phyloP scores from a whole-genome alignment of 352 stramenopile species.

The Phytophthora sojae region DNA sequence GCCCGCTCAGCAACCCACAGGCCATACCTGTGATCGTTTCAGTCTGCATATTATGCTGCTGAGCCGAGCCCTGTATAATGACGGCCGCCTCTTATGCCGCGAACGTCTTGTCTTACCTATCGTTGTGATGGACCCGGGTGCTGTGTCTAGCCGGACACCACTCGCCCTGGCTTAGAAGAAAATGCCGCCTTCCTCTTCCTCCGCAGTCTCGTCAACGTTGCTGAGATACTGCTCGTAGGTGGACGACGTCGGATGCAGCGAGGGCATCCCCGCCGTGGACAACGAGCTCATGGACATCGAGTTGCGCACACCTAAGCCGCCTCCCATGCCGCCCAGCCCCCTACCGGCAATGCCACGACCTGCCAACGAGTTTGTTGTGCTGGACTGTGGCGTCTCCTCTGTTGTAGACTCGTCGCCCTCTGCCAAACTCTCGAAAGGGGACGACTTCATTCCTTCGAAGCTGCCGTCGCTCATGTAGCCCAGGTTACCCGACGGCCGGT shows the following conservation, averaged over 20 bases:
- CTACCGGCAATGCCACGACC: conserved; percentile 38
- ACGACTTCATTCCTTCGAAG: conserved; percentile 54
- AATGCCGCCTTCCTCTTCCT: conserved; percentile 82
- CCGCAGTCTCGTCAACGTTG: conserved; percentile 85
- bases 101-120: conserved; percentile 22
- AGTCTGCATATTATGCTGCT: conserved; percentile 19
- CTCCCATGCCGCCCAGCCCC: conserved; percentile 29
- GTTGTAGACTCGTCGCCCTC: conserved; percentile 25
- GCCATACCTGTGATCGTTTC: conserved; percentile 14
- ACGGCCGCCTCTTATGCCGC: conserved; percentile 20
- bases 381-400: conserved; percentile 19
- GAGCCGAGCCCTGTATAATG: conserved; percentile 10
- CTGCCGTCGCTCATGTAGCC: conserved; percentile 58
- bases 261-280: conserved; percentile 61
- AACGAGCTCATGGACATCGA: conserved; percentile 91
- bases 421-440: conserved; percentile 40
- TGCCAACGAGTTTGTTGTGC: conserved; percentile 19
- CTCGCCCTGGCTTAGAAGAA: conserved; percentile 72
- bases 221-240: conserved; percentile 91
- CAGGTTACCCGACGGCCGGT: conserved; percentile 28
- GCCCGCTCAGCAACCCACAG: conserved; percentile 1
- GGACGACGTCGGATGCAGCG: conserved; percentile 70
- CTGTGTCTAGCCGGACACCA: conserved; percentile 19
- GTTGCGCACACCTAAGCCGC: conserved; percentile 44
- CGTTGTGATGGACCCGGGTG: conserved; percentile 11